Base-by-base conservation (phyloP, 2,329 filamentous ascomycete genomes). In the Colletotrichum falcatum region DNA sequence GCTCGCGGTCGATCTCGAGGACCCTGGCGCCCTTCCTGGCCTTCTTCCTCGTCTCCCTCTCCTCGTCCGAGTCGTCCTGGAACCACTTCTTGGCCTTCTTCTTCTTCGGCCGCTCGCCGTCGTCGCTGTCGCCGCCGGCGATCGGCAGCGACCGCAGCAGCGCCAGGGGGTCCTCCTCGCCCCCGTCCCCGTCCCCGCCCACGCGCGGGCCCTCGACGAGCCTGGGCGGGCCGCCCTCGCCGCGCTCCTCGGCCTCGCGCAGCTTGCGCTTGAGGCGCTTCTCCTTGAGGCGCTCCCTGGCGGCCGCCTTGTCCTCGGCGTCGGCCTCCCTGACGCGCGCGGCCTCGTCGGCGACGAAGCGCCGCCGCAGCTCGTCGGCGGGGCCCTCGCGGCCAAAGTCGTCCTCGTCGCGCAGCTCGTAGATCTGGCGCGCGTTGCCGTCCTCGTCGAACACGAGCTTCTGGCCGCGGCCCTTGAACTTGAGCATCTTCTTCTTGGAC, bases 361-460 rank as follows among this genome's bases (percentile, higher is more conserved):
- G 88, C 75, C 87, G 85, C 56, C 94, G 88, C 80, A 97, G 94
- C 59, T 88, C 88, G 74, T 94, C 92, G 3, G 93, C 92, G 30
- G 91, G 85, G 44, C 95, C 96, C 64, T 90, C 88, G 48, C 88
- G 87, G 73, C 85, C 86, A 86, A 98, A 99, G 74, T 91, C 89
- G 0, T 91, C 90, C 81, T 98, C 94, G 79, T 93, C 89, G 78
- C 95, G 92, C 74, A 99, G 90, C 79, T 97, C 93, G 83, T 98
- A 98, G 18, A 97, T 80, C 73, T 93, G 89, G 79, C 96, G 94
- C 3, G 94, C 87, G 72, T 92, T 91, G 75, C 95, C 95, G 39
- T 98, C 94, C 58, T 97, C 95, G 81, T 98, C 95, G 79, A 95
- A 99, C 6, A 98, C 87, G 9, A 98, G 84, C 79, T 96, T 97